These are phyloP conservation scores for Penicillium diatomitis DNA, from an alignment of 495 filamentous ascomycete genomes.

Conservation along the genomic window DNA sequence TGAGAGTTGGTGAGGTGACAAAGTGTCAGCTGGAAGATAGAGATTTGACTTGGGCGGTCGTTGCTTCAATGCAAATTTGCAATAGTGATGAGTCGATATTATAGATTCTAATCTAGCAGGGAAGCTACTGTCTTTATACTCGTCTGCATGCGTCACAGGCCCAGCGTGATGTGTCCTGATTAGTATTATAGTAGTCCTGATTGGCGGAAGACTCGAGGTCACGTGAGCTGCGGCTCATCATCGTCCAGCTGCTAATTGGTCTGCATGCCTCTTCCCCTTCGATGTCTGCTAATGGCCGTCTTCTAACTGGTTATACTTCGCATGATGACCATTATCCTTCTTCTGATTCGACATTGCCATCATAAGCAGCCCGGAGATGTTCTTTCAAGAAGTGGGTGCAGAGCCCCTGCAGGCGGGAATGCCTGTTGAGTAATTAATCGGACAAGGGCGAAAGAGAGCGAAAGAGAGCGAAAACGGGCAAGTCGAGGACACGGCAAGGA, in stretches of 20 bases:
- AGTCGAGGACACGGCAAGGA: too few species aligned
- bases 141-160: conserved; percentile 6
- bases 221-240: conserved; percentile 3
- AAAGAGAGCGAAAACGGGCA: too few species aligned
- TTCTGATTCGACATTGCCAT: conserved; percentile 1
- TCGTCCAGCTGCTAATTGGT: conserved; percentile 8
- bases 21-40: not conserved
- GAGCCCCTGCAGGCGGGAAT: too few species aligned
- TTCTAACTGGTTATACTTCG: not conserved
- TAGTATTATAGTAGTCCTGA: conserved; percentile 19
- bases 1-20: not conserved
- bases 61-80: not conserved
- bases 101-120: not conserved
- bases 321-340: conserved; percentile 2
- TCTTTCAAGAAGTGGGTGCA: too few species aligned
- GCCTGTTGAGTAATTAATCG: too few species aligned
- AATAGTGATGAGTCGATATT: not conserved
- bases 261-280: not conserved
- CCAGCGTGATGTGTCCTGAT: conserved; percentile 8
- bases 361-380: not conserved
- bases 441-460: too few species aligned
- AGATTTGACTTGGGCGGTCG: not conserved
- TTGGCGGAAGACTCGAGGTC: conserved; percentile 10
- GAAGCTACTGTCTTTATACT: conserved; percentile 21
- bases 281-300: not conserved